A percentile compares a stretch with the other conserved stretches of the same genome.
These are phyloP conservation scores for Thermoascus crustaceus DNA, from an alignment of 2,329 filamentous ascomycete genomes.

Conservation along the genomic window DNA sequence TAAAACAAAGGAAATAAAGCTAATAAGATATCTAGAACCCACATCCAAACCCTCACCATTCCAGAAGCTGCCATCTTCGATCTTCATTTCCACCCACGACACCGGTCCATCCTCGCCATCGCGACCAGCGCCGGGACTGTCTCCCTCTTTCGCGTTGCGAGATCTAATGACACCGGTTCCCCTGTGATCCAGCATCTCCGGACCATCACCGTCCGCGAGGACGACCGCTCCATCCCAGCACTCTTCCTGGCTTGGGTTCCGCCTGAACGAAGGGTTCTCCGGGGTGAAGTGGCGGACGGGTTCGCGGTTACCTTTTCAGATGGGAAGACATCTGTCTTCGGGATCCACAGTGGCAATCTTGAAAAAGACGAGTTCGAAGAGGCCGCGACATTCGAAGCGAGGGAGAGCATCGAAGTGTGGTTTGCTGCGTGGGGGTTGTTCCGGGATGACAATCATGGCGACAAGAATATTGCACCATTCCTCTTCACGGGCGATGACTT, in stretches of 20 bases:
- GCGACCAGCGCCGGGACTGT: conserved; percentile 62
- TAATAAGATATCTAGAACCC: conserved; percentile 34
- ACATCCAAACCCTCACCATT: conserved; percentile 53
- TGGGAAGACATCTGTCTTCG: conserved; percentile 53
- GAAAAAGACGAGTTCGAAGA: conserved; percentile 13
- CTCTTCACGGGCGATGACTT: conserved; percentile 36
- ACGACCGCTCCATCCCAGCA: conserved; percentile 53
- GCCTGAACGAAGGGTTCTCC: conserved; percentile 17
- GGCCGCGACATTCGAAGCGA: conserved; percentile 20
- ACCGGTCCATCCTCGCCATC: conserved; percentile 55
- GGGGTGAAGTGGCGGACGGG: conserved; percentile 28
- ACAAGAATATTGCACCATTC: conserved; percentile 12
- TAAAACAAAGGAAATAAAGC: conserved; percentile 8
- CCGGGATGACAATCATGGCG: background rate
- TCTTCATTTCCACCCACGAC: conserved; percentile 64
- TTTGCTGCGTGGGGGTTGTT: conserved; percentile 26
- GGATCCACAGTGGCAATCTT: conserved; percentile 29
- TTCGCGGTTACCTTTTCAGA: conserved; percentile 66
- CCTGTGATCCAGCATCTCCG: conserved; percentile 24
- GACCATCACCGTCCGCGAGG: conserved; percentile 44
- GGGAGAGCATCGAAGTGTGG: conserved; percentile 32
- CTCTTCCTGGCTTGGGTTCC: conserved; percentile 70
- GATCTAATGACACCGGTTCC: conserved; percentile 6
- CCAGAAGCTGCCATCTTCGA: conserved; percentile 76
- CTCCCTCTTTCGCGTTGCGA: conserved; percentile 28